Conservation (phyloP, 768 basidiomycete species). For the Tylopilus rubrobrunneus region DNA sequence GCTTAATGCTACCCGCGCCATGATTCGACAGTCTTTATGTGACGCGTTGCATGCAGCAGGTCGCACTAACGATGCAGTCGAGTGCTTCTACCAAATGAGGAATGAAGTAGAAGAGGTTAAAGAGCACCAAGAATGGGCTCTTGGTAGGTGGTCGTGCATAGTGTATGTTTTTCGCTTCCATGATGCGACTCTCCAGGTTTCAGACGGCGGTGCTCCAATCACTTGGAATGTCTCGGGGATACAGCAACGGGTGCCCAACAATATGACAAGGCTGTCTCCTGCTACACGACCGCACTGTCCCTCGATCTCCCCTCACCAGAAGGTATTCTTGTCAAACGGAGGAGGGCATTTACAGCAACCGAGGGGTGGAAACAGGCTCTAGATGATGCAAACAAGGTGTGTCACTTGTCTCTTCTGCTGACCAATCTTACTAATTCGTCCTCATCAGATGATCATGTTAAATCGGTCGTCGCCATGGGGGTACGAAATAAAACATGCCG, state of each 20-base stretch:
- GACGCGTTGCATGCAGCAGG: not conserved
- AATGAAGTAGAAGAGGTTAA: too few species aligned
- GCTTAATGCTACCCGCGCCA: not conserved
- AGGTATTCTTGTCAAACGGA: not conserved
- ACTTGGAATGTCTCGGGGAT: not conserved
- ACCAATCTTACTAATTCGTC: not conserved
- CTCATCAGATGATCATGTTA: not conserved
- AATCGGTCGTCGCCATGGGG: not conserved
- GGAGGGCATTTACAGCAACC: not conserved
- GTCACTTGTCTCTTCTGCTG: not conserved
- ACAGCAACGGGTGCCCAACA: not conserved
- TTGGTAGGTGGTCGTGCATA: not conserved
- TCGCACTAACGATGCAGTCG: not conserved
- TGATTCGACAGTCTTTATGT: not conserved
- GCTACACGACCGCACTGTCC: not conserved
- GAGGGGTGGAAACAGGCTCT: not conserved
- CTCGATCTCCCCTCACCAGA: not conserved
- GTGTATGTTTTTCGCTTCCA: too few species aligned
- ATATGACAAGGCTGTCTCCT: not conserved
- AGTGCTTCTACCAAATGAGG: not conserved
- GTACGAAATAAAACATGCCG: not conserved
- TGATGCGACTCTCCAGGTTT: not conserved
- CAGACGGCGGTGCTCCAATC: not conserved
- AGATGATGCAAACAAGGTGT: not conserved
- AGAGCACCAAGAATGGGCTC: not conserved